Percentiles rank a stretch among this genome's conserved stretches.
Conservation (phyloP, 768 basidiomycete species). For the Termitomyces eurrhizus region DNA sequence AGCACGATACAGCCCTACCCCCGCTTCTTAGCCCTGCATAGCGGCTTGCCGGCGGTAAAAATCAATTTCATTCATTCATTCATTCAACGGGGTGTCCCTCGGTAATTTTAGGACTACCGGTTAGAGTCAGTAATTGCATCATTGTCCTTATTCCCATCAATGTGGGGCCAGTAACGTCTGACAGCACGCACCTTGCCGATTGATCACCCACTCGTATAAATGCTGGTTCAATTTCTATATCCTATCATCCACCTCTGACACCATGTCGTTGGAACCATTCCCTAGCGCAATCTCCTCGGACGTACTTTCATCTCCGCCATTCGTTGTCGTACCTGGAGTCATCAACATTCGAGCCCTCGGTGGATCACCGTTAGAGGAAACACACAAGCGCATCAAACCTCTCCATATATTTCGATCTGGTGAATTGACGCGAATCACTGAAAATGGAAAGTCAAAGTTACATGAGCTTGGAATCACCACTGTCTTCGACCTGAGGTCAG, state of each 20-base stretch:
- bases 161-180: background rate
- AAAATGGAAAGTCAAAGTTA: slow-evolving; percentile 29
- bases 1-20: no score
- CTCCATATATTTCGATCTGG: slow-evolving; percentile 35
- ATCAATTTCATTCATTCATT: no score
- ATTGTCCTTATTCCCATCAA: background rate
- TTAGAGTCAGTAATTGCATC: background rate
- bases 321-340: slow-evolving; percentile 34
- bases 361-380: slow-evolving; percentile 14
- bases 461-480: slow-evolving; percentile 29
- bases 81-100: background rate
- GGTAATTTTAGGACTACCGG: background rate
- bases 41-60: no score
- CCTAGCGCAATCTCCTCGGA: background rate
- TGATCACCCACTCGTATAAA: background rate
- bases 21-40: no score
- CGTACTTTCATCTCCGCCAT: slow-evolving; percentile 21
- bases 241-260: background rate
- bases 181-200: background rate
- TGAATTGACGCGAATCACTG: slow-evolving; percentile 32
- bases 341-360: slow-evolving; percentile 36
- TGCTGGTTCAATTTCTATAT: background rate
- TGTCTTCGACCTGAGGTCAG: slow-evolving; percentile 38
- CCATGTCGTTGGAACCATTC: background rate
- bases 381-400: slow-evolving; percentile 22